Evolutionary conservation across 495 filamentous ascomycete genomes (phyloP).

Genomic region (Penicillium coprophilum): DNA sequence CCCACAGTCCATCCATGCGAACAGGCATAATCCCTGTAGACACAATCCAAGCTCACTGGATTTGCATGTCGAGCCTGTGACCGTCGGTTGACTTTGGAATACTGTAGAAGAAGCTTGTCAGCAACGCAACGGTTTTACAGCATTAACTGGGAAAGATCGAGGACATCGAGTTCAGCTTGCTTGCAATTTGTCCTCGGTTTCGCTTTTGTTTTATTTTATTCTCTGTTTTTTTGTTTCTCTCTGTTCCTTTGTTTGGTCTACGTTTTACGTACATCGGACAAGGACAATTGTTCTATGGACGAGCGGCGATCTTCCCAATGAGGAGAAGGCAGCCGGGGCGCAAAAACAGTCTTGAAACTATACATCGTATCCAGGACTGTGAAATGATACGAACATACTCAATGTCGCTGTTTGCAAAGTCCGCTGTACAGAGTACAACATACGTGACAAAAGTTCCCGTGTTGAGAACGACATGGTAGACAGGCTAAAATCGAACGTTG

Average conservation of each 20-base stretch:
- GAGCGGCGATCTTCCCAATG: neutral
- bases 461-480: conserved; percentile 2
- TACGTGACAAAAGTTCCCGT: conserved; percentile 12
- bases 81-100: conserved; percentile 12
- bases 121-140: conserved; percentile 10
- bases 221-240: neutral
- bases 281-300: neutral
- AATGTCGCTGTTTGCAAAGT: neutral
- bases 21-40: conserved; percentile 27
- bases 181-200: neutral
- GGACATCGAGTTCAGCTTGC: neutral
- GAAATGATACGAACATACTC: neutral
- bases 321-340: neutral
- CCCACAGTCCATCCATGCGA: conserved; percentile 21
- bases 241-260: neutral
- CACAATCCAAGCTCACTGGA: conserved; percentile 12
- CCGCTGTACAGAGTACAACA: conserved; percentile 3
- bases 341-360: neutral
- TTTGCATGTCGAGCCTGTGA: conserved; percentile 21
- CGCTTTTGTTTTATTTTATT: neutral
- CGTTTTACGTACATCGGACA: neutral
- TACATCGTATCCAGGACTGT: neutral
- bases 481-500: neutral
- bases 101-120: conserved; percentile 26
- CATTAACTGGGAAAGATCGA: neutral